Base-by-base conservation (phyloP, 306 rosid genomes). In the Trifolium fragiferum region DNA sequence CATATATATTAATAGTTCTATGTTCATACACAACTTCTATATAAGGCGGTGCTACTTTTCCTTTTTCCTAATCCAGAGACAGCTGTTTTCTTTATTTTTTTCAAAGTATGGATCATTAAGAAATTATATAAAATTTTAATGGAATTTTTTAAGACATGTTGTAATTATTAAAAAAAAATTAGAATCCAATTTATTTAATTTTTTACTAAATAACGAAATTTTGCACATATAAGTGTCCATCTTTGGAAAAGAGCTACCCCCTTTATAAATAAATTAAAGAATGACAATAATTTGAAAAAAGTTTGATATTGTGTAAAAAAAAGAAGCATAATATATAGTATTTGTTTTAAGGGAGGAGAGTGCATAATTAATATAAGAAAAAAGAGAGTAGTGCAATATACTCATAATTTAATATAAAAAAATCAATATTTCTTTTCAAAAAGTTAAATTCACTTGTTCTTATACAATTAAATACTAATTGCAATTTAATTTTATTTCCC, bases 11-110 rank as follows among this genome's bases (percentile, higher is more conserved):
- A n/a, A 5, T 49, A 49, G 2, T 54, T 54, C 14, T 54, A 9
- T 37, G 46, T 78, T 78, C 82, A 78, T 50, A 63, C 65, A 37
- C 40, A 57, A 66, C 10, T 30, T 16, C 9, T 49, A 4, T 30
- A 8, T 18, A 54, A 18, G 46, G 9, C 43, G 68, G 54, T 77
- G 55, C 4, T 38, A 16, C 13, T 41, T 66, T 38, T 54, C n/a
- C n/a, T 44, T 69, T 43, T 18, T 32, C 32, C 4, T 25, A 21
- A 19, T 18, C 25, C 0, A 33, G 38, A 35, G 18, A 70, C 72
- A 77, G 81, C 71, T 77, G 81, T 50, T 32, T 76, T 27, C 13
- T 0, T 37, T 64, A 14, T 50, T 50, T 64, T 64, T 37, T 41
- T 66, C 55, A 21, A 16, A 11, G 4, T 4, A 43, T 19, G 23